Evolutionary conservation across 352 stramenopile species (phyloP).

Genomic region (Blastocystis sp.): DNA sequence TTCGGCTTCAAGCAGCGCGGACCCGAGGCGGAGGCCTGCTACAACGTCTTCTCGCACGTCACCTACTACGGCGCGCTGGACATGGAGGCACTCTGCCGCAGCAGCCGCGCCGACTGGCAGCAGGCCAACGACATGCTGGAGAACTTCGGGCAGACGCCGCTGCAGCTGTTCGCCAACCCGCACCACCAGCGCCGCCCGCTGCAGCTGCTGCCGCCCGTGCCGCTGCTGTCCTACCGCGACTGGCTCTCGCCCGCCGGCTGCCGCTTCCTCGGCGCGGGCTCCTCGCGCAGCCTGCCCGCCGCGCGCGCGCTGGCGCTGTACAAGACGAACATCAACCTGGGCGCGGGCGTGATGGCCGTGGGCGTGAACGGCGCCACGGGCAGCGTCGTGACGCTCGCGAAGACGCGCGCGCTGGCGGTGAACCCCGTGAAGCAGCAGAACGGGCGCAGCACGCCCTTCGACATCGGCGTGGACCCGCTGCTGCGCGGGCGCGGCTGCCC

Average conservation of each 20-base stretch:
- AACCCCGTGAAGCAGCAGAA: slow-evolving; percentile 19
- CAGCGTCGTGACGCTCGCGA: slow-evolving; percentile 4
- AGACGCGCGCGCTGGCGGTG: slow-evolving; percentile 3
- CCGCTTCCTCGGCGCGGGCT: neutral
- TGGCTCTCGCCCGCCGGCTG: neutral
- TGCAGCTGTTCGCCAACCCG: slow-evolving; percentile 47
- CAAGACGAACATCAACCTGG: slow-evolving; percentile 59
- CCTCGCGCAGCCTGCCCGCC: neutral
- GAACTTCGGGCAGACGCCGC: slow-evolving; percentile 85
- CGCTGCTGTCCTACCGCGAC: slow-evolving; percentile 62
- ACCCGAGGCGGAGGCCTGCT: slow-evolving; percentile 77
- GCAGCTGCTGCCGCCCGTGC: slow-evolving; percentile 6
- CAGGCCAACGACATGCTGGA: slow-evolving; percentile 88
- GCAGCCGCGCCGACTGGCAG: slow-evolving; percentile 85
- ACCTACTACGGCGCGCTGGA: slow-evolving; percentile 98
- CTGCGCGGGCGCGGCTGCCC: slow-evolving; percentile 20
- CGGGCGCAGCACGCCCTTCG: slow-evolving; percentile 28
- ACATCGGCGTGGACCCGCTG: slow-evolving; percentile 42
- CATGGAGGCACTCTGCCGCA: slow-evolving; percentile 83
- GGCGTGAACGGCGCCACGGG: neutral
- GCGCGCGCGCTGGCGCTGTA: slow-evolving; percentile 26
- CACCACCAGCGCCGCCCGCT: slow-evolving; percentile 47
- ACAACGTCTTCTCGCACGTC: slow-evolving; percentile 96
- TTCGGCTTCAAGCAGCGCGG: slow-evolving; percentile 89
- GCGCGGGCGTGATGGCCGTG: slow-evolving; percentile 15